Evolutionary conservation across 2,329 filamentous ascomycete genomes (phyloP), one percentile per base, ranked within the genome.

Genomic region (Alternaria triticina): DNA sequence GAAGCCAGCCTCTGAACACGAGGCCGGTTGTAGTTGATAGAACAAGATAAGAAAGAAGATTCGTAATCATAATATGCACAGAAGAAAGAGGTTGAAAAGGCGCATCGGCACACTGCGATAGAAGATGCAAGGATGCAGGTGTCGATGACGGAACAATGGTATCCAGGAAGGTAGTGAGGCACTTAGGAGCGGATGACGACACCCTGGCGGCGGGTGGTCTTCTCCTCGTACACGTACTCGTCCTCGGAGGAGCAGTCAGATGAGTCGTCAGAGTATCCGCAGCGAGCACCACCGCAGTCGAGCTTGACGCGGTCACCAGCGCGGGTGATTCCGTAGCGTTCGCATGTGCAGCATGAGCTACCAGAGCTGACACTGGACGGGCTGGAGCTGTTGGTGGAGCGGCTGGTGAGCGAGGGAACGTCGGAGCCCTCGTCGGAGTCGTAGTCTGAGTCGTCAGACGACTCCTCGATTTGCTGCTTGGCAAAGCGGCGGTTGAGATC

Each of bases 311-410:
- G 90, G 82, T 96, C 91, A 78, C 94, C 94, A 81, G 91, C 90
- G 83, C 94, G 92, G 69, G 94, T 97, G 85, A 98, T 97, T 74
- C 94, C 95, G 85, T 96, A 97, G 84, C 94, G 92, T 82, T 97
- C 93, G 84, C 95, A 98, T 69, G 91, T 94, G 89, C 96, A 98
- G 80, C 87, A 87, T 76, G 81, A 80, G 62, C 74, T 81, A 55
- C 80, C 79, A 63, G 83, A 83, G 65, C 83, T 84, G 73, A 89
- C 86, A 69, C 89, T 89, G 76, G 91, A 91, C 57, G 67, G 66
- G 56, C 91, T 93, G 56, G 85, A 86, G 54, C 82, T 84, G 82
- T 86, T 86, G 67, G 91, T 91, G 66, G 90, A 92, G 85, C 92
- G 93, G 45, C 74, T 77, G 73, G 84, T 91, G 75, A 91, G 89